These are phyloP conservation scores for Solidago caesia DNA, from an alignment of 129 eudicot species.

Conservation along the genomic window DNA sequence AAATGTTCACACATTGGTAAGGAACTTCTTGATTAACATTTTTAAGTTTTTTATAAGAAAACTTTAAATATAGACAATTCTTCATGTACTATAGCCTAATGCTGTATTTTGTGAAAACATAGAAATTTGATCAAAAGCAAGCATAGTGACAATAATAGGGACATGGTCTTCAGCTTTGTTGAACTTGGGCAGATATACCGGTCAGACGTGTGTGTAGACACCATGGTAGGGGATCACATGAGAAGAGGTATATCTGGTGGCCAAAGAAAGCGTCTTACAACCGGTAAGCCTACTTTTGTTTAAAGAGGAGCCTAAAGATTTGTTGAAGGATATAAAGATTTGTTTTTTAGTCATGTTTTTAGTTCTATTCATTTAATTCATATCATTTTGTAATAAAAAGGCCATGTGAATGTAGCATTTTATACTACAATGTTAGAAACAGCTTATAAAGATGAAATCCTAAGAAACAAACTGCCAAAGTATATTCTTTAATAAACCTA, in stretches of 20 bases:
- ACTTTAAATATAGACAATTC: neutral
- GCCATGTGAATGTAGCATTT: neutral
- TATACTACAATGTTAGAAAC: neutral
- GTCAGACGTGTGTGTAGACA: too few species aligned
- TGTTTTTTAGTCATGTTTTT: too few species aligned
- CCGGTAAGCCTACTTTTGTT: too few species aligned
- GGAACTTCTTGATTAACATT: neutral
- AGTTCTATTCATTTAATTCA: constrained; percentile 4
- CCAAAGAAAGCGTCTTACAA: too few species aligned
- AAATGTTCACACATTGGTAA: neutral
- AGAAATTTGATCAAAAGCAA: neutral
- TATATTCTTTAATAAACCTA: constrained; percentile 1
- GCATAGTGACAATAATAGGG: neutral
- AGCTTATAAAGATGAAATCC: constrained; percentile 12
- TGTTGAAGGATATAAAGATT: too few species aligned
- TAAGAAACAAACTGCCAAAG: constrained; percentile 6
- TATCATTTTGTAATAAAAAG: constrained; percentile 7
- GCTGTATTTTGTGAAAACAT: constrained; percentile 10
- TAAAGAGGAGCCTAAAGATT: too few species aligned
- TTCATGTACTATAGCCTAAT: constrained; percentile 1
- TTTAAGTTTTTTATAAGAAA: neutral
- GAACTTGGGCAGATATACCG: too few species aligned
- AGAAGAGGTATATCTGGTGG: too few species aligned
- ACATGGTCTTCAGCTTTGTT: too few species aligned
- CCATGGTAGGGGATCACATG: too few species aligned